A percentile compares a stretch with the other conserved stretches of the same genome.
phyloP scores from a whole-genome alignment of 2,329 filamentous ascomycete genomes.

The Grosmannia huntii region DNA sequence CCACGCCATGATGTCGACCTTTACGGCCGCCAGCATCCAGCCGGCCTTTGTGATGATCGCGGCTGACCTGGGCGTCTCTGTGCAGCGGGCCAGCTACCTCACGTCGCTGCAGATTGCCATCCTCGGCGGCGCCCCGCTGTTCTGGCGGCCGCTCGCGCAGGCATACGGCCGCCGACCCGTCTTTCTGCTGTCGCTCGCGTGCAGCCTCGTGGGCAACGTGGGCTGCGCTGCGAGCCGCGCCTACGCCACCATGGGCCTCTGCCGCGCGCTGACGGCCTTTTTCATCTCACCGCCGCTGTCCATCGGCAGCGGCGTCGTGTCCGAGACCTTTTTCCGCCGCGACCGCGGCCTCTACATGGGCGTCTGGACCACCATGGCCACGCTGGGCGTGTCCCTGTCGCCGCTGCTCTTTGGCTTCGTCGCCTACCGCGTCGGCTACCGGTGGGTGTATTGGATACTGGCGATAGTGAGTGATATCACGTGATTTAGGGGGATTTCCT shows the following conservation, averaged over 20 bases:
- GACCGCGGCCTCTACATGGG: constrained; percentile 43
- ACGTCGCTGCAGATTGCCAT: constrained; percentile 43
- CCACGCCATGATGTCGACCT: constrained; percentile 44
- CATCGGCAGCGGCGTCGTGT: constrained; percentile 43
- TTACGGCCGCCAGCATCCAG: constrained; percentile 40
- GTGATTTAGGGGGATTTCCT: too few species aligned
- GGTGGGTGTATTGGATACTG: constrained; percentile 47
- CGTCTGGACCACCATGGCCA: constrained; percentile 34
- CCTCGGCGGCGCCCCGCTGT: constrained; percentile 37
- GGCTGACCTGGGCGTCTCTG: constrained; percentile 31
- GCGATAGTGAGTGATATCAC: constrained; percentile 30
- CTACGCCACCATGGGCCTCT: constrained; percentile 36
- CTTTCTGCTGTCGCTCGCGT: constrained; percentile 35
- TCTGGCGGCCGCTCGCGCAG: constrained; percentile 43
- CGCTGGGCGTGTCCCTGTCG: constrained; percentile 17
- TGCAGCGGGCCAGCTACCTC: constrained; percentile 39
- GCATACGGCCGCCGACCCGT: constrained; percentile 40
- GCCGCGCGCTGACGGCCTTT: constrained; percentile 37
- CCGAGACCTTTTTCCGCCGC: constrained; percentile 43
- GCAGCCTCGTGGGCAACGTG: constrained; percentile 35
- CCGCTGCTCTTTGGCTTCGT: constrained; percentile 30
- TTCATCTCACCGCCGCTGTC: constrained; percentile 39
- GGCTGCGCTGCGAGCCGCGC: constrained; percentile 36
- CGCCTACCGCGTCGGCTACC: constrained; percentile 35
- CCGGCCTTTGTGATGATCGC: constrained; percentile 40